These are phyloP conservation scores for Myxozyma melibiosi DNA, from an alignment of 805 yeast species.

Conservation along the genomic window DNA sequence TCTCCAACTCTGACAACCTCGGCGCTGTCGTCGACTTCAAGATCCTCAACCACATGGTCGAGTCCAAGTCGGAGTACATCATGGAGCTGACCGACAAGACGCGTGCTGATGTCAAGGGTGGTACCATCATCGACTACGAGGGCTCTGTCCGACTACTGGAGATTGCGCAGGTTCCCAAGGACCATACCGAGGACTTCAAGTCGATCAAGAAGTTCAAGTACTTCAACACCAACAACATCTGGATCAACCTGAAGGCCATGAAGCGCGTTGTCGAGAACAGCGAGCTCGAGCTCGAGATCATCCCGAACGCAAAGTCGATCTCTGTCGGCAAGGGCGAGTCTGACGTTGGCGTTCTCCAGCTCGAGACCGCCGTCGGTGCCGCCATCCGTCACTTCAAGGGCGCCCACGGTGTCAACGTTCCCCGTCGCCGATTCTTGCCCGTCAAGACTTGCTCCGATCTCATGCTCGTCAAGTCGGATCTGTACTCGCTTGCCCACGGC, in stretches of 20 bases:
- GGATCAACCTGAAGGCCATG: slow-evolving; percentile 94
- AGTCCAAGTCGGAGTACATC: slow-evolving; percentile 87
- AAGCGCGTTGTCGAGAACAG: slow-evolving; percentile 86
- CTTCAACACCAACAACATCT: slow-evolving; percentile 96
- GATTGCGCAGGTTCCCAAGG: slow-evolving; percentile 98
- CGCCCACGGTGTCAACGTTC: slow-evolving; percentile 97
- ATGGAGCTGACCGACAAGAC: slow-evolving; percentile 99
- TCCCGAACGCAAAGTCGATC: slow-evolving; percentile 89
- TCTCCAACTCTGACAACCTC: slow-evolving; percentile 96
- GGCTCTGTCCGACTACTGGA: slow-evolving; percentile 93
- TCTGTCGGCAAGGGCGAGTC: slow-evolving; percentile 46
- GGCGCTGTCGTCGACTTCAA: slow-evolving; percentile 97
- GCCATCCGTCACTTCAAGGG: slow-evolving; percentile 94
- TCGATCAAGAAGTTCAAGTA: slow-evolving; percentile 96
- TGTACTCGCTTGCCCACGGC: slow-evolving; percentile 89
- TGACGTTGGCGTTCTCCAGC: slow-evolving; percentile 75
- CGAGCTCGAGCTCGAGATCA: slow-evolving; percentile 85
- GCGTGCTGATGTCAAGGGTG: slow-evolving; percentile 99
- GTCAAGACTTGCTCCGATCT: slow-evolving; percentile 97
- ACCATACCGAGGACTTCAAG: slow-evolving; percentile 96
- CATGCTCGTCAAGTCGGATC: slow-evolving; percentile 90
- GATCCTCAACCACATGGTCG: slow-evolving; percentile 89
- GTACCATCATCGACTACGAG: slow-evolving; percentile 93
- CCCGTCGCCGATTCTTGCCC: slow-evolving; percentile 96
- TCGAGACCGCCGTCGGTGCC: slow-evolving; percentile 99